Base-by-base conservation (phyloP, 83 land plant genomes). In the Diphasiastrum complanatum region DNA sequence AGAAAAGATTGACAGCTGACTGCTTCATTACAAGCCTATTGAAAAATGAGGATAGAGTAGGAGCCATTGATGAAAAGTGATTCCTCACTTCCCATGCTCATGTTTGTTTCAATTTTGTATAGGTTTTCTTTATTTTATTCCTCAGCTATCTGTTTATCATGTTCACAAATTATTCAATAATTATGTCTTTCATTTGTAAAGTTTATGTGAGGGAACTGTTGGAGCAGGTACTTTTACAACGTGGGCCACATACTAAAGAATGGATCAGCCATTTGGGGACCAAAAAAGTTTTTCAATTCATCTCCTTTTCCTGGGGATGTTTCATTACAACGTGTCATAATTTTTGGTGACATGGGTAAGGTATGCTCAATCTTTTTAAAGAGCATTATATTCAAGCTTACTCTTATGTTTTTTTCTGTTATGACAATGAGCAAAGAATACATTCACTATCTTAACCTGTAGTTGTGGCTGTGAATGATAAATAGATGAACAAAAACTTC, bases 301-400 rank as follows among this genome's bases (percentile, higher is more conserved):
- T 72, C 98, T 23, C 98, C 98, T 60, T 85, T 69, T 62, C 96
- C 91, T 46, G 96, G 98, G 16, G 84, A 89, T 72, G 74, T 83
- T 59, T 91, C 97, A 8, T 52, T 87, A 65, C 98, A 92, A 46
- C 83, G 82, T 33, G 84, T 92, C 6, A 60, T 89, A 33, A 67
- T 92, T 36, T 88, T 85, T 73, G 98, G 98, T 53, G 98, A 92
- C 75, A 81, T 88, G 96, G 98, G 98, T 19, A 92, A 92, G 91
- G 98, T 84, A 37, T 32, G 14, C 23, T 14, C 26, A 29, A 2
- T 5, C 14, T 33, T 36, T n/a, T 5, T 60, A 10, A 5, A 5
- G 10, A 14, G 8, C 18, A 14, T 50, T 22, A 5, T n/a, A n/a
- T n/a, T n/a, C n/a, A n/a, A n/a, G n/a, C n/a, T n/a, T n/a, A n/a